phyloP scores from a whole-genome alignment of 2,329 filamentous ascomycete species.

The Sporothrix humicola region DNA sequence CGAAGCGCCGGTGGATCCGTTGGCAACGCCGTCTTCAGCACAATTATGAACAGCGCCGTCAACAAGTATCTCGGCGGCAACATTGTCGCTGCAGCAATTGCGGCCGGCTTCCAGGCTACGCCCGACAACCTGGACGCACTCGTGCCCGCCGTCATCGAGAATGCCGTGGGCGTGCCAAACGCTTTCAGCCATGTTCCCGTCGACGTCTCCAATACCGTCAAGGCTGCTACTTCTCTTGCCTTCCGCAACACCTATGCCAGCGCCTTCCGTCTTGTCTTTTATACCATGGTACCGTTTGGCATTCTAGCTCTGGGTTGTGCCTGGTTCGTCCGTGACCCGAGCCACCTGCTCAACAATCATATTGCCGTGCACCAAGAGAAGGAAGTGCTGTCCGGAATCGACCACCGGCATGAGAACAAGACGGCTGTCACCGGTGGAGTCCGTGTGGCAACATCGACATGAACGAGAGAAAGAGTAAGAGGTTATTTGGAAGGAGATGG shows the following conservation, averaged over 20 bases:
- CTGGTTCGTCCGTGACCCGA: conserved; percentile 34
- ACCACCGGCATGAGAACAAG: conserved; percentile 27
- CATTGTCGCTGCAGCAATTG: neutral
- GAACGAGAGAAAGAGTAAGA: neutral
- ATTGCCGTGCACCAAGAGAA: conserved; percentile 34
- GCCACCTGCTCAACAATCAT: conserved; percentile 35
- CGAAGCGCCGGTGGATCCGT: neutral
- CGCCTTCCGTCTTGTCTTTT: conserved; percentile 53
- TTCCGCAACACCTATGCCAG: conserved; percentile 49
- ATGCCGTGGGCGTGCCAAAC: conserved; percentile 62
- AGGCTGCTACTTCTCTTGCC: conserved; percentile 45
- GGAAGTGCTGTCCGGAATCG: conserved; percentile 27
- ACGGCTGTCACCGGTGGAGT: neutral
- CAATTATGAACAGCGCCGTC: conserved; percentile 15
- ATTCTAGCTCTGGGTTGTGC: conserved; percentile 41
- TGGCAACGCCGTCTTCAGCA: conserved; percentile 5
- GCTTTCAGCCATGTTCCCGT: conserved; percentile 58
- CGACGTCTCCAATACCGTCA: conserved; percentile 47
- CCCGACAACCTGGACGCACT: neutral
- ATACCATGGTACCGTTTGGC: conserved; percentile 49
- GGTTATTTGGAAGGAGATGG: neutral
- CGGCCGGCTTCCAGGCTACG: neutral
- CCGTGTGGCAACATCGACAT: neutral
- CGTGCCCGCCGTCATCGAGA: conserved; percentile 11
- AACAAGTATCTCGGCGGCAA: neutral